phyloP scores from a whole-genome alignment of 768 basidiomycete species.

The Kondoa malvinella region DNA sequence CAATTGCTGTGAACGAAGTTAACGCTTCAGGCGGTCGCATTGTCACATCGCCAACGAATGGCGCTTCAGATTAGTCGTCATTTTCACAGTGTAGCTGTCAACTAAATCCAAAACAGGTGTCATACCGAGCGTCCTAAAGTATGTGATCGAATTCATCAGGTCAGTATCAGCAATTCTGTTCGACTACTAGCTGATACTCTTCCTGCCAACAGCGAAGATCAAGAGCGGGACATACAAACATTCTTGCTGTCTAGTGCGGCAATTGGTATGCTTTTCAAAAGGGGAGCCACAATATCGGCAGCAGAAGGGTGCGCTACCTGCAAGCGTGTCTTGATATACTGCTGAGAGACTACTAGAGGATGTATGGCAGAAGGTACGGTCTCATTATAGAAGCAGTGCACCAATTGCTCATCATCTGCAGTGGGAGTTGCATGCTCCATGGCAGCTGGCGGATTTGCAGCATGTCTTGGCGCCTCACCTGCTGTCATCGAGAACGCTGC shows the following conservation, averaged over 20 bases:
- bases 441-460: conserved; percentile 85
- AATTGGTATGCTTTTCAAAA: conserved; percentile 79
- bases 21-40: conserved; percentile 85
- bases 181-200: no score
- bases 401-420: not conserved
- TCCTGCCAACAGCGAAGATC: no score
- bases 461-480: conserved; percentile 59
- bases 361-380: conserved; percentile 57
- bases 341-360: conserved; percentile 11
- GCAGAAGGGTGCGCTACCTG: conserved; percentile 46
- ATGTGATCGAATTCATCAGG: conserved; percentile 51
- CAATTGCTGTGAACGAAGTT: conserved; percentile 69
- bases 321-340: conserved; percentile 29
- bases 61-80: no score
- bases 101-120: no score
- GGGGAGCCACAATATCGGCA: conserved; percentile 89
- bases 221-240: conserved; percentile 67
- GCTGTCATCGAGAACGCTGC: conserved; percentile 31
- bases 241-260: conserved; percentile 69
- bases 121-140: conserved; percentile 59
- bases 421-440: conserved; percentile 96
- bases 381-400: not conserved
- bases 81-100: no score
- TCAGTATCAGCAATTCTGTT: no score
- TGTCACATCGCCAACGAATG: conserved; percentile 80